phyloP scores from a whole-genome alignment of 805 yeast species.

The Kodamaea lidongshanica region DNA sequence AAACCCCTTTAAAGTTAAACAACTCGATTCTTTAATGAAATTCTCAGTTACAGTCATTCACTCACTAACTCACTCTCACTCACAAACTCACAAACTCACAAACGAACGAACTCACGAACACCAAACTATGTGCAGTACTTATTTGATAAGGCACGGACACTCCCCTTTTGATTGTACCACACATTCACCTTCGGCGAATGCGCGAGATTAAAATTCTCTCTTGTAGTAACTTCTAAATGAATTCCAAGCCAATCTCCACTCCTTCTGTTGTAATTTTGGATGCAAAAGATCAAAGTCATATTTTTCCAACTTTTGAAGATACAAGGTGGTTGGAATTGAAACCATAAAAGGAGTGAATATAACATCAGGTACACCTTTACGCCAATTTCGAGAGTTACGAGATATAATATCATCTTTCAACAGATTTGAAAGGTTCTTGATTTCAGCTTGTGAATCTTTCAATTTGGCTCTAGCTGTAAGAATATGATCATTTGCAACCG shows the following conservation, averaged over 20 bases:
- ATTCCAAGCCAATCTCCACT: constrained; percentile 63
- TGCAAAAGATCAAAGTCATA: constrained; percentile 56
- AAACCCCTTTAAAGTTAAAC: too few species aligned
- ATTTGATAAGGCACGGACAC: background rate
- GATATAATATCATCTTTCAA: constrained; percentile 17
- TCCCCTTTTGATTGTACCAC: background rate
- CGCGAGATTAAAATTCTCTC: constrained; percentile 33
- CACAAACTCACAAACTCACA: too few species aligned
- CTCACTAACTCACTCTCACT: too few species aligned
- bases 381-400: constrained; percentile 32
- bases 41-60: too few species aligned
- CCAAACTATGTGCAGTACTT: too few species aligned
- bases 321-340: constrained; percentile 59
- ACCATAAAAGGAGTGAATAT: constrained; percentile 63
- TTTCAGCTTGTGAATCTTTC: constrained; percentile 28
- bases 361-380: constrained; percentile 51
- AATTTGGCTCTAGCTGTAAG: constrained; percentile 60
- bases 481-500: constrained; percentile 74
- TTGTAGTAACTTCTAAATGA: constrained; percentile 44
- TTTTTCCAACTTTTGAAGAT: constrained; percentile 53
- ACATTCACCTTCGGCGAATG: too few species aligned
- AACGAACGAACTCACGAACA: too few species aligned
- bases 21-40: too few species aligned
- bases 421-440: constrained; percentile 15
- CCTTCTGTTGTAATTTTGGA: constrained; percentile 40